These are phyloP conservation scores for Stagonosporopsis tanaceti DNA, from an alignment of 2,329 filamentous ascomycete genomes.

Conservation along the genomic window DNA sequence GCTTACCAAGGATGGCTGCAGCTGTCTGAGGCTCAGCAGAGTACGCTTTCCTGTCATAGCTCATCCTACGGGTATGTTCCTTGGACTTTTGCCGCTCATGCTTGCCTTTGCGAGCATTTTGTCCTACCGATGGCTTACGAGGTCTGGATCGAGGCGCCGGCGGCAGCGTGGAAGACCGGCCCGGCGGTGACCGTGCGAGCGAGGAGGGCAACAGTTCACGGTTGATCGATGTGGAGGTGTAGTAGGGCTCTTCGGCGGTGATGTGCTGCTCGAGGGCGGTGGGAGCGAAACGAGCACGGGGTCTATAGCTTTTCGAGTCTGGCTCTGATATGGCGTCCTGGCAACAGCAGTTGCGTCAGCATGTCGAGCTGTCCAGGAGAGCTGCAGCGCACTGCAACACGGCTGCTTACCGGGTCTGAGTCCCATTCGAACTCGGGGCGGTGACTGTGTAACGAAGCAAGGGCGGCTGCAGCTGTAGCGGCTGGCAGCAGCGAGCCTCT, in stretches of 20 bases:
- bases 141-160: constrained; percentile 80
- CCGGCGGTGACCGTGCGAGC: constrained; percentile 80
- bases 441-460: constrained; percentile 84
- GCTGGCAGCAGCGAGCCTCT: constrained; percentile 70
- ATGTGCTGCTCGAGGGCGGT: constrained; percentile 73
- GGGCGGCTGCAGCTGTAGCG: constrained; percentile 81
- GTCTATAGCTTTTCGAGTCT: constrained; percentile 49
- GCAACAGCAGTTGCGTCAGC: constrained; percentile 34
- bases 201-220: constrained; percentile 85
- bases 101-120: constrained; percentile 76
- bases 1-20: constrained; percentile 76
- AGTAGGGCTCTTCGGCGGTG: constrained; percentile 57
- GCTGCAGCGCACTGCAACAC: constrained; percentile 16
- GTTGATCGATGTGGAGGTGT: constrained; percentile 64
- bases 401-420: constrained; percentile 45
- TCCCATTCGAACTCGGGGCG: constrained; percentile 69
- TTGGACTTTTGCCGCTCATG: constrained; percentile 84
- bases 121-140: constrained; percentile 85
- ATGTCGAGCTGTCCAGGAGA: constrained; percentile 10
- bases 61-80: constrained; percentile 75
- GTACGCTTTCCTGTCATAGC: constrained; percentile 79
- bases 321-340: constrained; percentile 51
- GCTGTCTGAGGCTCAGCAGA: constrained; percentile 84
- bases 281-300: constrained; percentile 51
- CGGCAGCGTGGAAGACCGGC: constrained; percentile 86